Evolutionary conservation across 2,329 filamentous ascomycete genomes (phyloP).

Genomic region (Epichloe aotearoae): DNA sequence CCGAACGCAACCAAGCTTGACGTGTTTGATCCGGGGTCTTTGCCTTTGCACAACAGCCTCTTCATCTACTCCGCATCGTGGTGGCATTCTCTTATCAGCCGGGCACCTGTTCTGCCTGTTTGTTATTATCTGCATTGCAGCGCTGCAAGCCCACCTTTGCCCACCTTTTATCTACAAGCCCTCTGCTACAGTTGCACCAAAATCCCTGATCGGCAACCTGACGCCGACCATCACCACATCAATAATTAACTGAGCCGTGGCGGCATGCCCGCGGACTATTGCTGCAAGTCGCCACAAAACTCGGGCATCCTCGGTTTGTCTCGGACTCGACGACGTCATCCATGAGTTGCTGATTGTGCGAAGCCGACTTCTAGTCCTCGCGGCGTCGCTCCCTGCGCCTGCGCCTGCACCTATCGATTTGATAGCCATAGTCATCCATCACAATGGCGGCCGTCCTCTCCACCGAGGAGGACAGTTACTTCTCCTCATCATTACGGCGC

Average conservation of each 20-base stretch:
- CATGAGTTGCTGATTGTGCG: neutral
- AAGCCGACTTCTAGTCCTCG: neutral
- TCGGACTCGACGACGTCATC: neutral
- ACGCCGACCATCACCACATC: neutral
- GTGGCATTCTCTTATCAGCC: neutral
- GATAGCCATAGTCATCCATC: slow-evolving; percentile 1
- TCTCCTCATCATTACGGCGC: slow-evolving; percentile 41
- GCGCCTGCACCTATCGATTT: neutral
- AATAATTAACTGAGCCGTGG: neutral
- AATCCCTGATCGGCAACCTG: neutral
- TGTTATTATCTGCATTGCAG: neutral
- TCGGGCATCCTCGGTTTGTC: neutral
- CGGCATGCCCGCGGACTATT: neutral
- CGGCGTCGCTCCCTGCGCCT: neutral
- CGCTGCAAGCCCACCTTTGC: neutral
- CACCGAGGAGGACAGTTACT: slow-evolving; percentile 45
- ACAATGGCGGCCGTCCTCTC: slow-evolving; percentile 43
- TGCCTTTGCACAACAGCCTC: neutral
- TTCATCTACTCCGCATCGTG: neutral
- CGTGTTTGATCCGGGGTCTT: neutral
- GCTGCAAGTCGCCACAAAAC: neutral
- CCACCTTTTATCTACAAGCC: neutral
- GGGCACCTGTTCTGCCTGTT: neutral
- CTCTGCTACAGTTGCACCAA: neutral
- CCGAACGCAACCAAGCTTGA: neutral